Conservation (phyloP, 1,139 yeast genomes). For the Pichia sp. region DNA sequence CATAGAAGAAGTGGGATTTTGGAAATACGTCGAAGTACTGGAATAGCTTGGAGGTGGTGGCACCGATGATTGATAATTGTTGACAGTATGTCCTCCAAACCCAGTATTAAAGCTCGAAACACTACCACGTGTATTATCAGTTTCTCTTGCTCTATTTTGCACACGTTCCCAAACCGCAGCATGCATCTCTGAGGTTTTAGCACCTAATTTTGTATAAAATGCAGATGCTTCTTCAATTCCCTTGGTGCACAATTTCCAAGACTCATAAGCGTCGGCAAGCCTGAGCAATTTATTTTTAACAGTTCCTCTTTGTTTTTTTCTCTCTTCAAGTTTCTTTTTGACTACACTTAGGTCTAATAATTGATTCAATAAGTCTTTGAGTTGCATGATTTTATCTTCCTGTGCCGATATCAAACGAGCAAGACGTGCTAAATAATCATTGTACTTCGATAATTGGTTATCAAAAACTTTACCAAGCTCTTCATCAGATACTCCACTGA, state of each 20-base stretch:
- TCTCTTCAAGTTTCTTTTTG: slow-evolving; percentile 31
- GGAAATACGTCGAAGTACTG: not conserved
- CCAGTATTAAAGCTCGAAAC: slow-evolving; percentile 1
- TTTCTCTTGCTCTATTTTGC: slow-evolving; percentile 22
- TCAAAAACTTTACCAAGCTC: slow-evolving; percentile 54
- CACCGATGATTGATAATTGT: not conserved
- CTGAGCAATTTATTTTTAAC: slow-evolving; percentile 32
- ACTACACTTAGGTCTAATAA: slow-evolving; percentile 40
- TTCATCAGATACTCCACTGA: slow-evolving; percentile 42
- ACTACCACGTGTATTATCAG: not conserved
- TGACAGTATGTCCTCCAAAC: slow-evolving; percentile 10
- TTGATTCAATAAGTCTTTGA: slow-evolving; percentile 51
- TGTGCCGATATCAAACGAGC: slow-evolving; percentile 64
- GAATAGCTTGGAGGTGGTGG: not conserved
- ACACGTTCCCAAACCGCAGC: slow-evolving; percentile 30
- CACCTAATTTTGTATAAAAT: slow-evolving; percentile 52
- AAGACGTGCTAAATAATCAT: slow-evolving; percentile 57
- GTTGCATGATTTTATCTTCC: slow-evolving; percentile 42
- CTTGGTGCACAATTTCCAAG: slow-evolving; percentile 49
- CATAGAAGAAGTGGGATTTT: not conserved
- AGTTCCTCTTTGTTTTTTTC: slow-evolving; percentile 25
- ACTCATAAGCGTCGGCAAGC: slow-evolving; percentile 39
- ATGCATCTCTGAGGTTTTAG: slow-evolving; percentile 34
- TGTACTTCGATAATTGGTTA: slow-evolving; percentile 70
- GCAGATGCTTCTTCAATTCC: slow-evolving; percentile 56